Evolutionary conservation across 306 rosid species (phyloP).

Genomic region (Vachellia collinsii): DNA sequence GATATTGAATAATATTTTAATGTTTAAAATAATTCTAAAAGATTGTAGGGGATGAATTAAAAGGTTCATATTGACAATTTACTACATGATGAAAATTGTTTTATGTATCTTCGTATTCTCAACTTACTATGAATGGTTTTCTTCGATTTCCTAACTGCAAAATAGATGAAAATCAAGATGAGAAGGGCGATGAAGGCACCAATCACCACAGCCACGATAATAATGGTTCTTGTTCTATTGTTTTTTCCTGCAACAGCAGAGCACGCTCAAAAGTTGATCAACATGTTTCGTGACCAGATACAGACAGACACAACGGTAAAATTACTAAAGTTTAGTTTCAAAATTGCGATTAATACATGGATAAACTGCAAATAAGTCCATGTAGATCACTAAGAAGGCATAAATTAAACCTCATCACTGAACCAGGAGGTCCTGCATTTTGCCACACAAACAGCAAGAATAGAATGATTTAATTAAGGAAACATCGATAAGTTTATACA

Average conservation of each 20-base stretch:
- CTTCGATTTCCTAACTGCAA: background rate
- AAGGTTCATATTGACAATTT: background rate
- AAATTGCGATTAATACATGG: background rate
- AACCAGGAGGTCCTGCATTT: background rate
- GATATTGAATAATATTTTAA: background rate
- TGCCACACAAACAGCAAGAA: background rate
- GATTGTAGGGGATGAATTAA: background rate
- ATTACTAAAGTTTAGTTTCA: background rate
- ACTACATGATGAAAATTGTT: background rate
- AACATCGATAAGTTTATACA: too few species aligned
- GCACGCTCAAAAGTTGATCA: background rate
- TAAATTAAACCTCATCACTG: background rate
- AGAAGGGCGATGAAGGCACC: background rate
- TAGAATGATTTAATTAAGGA: background rate
- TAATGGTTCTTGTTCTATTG: background rate
- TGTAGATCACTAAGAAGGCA: background rate
- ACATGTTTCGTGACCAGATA: background rate
- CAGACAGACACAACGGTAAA: background rate
- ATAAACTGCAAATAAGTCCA: background rate
- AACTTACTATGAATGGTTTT: background rate
- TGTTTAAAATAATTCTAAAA: background rate
- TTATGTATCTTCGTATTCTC: background rate
- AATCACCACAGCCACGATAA: background rate
- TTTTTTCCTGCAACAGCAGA: constrained; percentile 3
- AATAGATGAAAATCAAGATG: background rate